phyloP scores from a whole-genome alignment of 176 grass and related monocot species.

The Areca catechu region DNA sequence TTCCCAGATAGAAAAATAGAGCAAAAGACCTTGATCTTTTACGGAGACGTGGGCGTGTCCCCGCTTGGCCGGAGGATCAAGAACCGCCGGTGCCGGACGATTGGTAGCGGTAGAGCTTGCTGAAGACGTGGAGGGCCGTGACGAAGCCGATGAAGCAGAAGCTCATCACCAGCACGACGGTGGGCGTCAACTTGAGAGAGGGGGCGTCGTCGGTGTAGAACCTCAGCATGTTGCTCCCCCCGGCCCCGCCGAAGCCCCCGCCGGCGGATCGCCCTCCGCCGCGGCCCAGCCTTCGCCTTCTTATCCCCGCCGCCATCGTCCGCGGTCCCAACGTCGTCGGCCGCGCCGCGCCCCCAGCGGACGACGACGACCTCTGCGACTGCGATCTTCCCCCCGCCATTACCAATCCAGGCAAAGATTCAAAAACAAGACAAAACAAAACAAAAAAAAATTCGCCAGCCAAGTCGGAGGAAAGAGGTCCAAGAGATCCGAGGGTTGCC shows the following conservation, averaged over 20 bases:
- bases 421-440: no score
- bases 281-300: constrained; percentile 9
- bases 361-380: constrained; percentile 12
- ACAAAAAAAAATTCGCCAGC: no score
- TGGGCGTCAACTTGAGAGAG: constrained; percentile 24
- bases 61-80: not conserved
- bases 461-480: no score
- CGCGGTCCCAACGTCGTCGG: constrained; percentile 19
- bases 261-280: constrained; percentile 10
- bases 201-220: constrained; percentile 29
- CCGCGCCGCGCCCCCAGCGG: constrained; percentile 4
- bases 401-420: not conserved
- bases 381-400: constrained; percentile 24
- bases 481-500: no score
- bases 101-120: constrained; percentile 22
- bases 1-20: not conserved
- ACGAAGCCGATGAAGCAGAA: constrained; percentile 33
- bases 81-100: constrained; percentile 1
- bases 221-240: constrained; percentile 23
- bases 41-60: not conserved
- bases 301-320: constrained; percentile 12
- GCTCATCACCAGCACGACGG: constrained; percentile 26
- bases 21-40: not conserved
- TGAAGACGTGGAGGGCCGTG: constrained; percentile 24
- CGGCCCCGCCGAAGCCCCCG: not conserved